Conservation (phyloP, 495 filamentous ascomycete species). For the Massariosphaeria phaeospora region DNA sequence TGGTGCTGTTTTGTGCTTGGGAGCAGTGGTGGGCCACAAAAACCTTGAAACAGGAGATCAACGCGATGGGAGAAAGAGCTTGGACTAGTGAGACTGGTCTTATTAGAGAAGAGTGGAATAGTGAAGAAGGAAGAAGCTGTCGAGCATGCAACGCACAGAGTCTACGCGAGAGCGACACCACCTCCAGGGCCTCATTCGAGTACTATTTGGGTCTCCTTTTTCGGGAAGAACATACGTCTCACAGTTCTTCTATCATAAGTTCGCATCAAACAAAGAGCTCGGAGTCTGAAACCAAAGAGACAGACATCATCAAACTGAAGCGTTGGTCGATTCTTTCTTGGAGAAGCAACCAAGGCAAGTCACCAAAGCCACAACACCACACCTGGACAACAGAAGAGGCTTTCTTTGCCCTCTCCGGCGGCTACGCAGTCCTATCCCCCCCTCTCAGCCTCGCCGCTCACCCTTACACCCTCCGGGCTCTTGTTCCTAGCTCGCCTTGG, state of each 20-base stretch:
- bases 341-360: not conserved
- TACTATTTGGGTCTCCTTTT: not conserved
- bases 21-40: slow-evolving; percentile 20
- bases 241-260: too few species aligned
- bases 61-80: not conserved
- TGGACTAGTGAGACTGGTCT: not conserved
- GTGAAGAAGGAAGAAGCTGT: not conserved
- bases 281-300: not conserved
- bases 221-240: not conserved
- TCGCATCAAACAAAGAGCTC: not conserved
- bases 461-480: slow-evolving; percentile 34
- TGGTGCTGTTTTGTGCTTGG: slow-evolving; percentile 28
- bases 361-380: not conserved
- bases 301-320: not conserved
- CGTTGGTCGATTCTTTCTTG: not conserved
- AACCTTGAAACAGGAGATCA: slow-evolving; percentile 1
- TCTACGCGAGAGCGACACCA: not conserved
- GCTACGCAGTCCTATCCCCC: slow-evolving; percentile 20
- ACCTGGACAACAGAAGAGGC: slow-evolving; percentile 26
- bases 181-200: not conserved
- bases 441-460: slow-evolving; percentile 1
- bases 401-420: slow-evolving; percentile 26
- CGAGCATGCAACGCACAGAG: not conserved
- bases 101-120: not conserved
- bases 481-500: slow-evolving; percentile 25